Base-by-base conservation (phyloP, 306 rosid species). In the Mucuna pruriens region DNA sequence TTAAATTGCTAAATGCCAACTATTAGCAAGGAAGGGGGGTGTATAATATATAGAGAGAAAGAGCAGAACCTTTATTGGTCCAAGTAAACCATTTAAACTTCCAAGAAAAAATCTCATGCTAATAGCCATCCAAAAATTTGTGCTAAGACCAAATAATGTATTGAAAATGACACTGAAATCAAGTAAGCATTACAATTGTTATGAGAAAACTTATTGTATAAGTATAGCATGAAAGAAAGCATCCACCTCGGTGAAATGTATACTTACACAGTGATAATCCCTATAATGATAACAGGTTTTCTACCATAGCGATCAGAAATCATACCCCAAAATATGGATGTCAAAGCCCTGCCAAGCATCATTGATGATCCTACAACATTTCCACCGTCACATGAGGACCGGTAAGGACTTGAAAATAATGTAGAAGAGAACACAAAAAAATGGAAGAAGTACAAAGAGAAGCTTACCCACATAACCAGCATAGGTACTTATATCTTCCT, bases 51-150 rank as follows among this genome's bases (percentile, higher is more conserved):
- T 1, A 51, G 0, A 54, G 62, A 55, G 29, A 55, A 15, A 55
- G 34, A 79, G 12, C 2, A 40, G 19, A 71, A 94, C 98, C 97
- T 92, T 92, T 42, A 94, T 89, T 40, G 98, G 97, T 80, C 97
- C 97, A 85, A 92, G 91, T 68, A 90, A 72, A 62, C 98, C 98
- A 86, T 94, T 94, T 79, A 92, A 89, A 75, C 84, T 45, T 83
- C 98, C 98, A 65, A 92, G 98, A 83, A 89, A 69, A 83, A 95
- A 95, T 79, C 98, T 85, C 71, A 91, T 83, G 10, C 46, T 11
- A 48, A 95, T 4, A 66, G 97, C 98, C 97, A 92, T 92, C 97
- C 98, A 92, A 87, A 84, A 87, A 74, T 78, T 95, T n/a, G 91
- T 76, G 85, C 98, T 92, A 5, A 95, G 94, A 68, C 97, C 98